phyloP scores from a whole-genome alignment of 257 asterid species.

The Nicotiana tabacum region DNA sequence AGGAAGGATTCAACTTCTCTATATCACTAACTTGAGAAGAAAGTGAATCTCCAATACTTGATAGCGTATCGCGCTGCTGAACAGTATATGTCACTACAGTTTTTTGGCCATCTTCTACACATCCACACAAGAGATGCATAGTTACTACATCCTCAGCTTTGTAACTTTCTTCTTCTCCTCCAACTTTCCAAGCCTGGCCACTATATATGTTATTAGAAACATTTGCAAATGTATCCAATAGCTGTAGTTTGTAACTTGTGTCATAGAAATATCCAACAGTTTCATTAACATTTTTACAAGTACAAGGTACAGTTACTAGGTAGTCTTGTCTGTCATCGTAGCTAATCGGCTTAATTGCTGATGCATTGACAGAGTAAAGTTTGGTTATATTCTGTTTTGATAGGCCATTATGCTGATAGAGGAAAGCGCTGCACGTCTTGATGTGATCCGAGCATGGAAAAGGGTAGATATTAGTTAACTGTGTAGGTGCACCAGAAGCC shows the following conservation, averaged over 20 bases:
- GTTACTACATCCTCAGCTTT: constrained; percentile 15
- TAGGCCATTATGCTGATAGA: constrained; percentile 49
- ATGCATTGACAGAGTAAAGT: constrained; percentile 35
- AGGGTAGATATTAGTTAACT: constrained; percentile 15
- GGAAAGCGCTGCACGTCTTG: constrained; percentile 40
- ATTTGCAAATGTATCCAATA: constrained; percentile 22
- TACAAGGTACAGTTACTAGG: constrained; percentile 48
- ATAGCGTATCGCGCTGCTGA: constrained; percentile 41
- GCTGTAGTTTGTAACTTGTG: constrained; percentile 27
- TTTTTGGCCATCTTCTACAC: constrained; percentile 35
- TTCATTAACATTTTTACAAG: constrained; percentile 40
- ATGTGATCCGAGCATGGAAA: constrained; percentile 35
- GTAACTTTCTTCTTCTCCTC: constrained; percentile 19
- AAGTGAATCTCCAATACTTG: constrained; percentile 33
- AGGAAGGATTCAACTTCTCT: constrained; percentile 34
- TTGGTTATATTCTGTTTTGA: constrained; percentile 23
- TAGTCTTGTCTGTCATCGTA: constrained; percentile 31
- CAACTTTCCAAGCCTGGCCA: constrained; percentile 44
- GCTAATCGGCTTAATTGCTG: constrained; percentile 30
- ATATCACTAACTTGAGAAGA: constrained; percentile 39
- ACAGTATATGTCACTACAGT: constrained; percentile 57
- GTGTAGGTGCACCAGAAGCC: constrained; percentile 3
- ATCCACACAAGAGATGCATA: constrained; percentile 59
- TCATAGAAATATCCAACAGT: constrained; percentile 52
- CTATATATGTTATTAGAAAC: constrained; percentile 44